phyloP scores from a whole-genome alignment of 164 flowering plant species.

The Cinnamomum micranthum region DNA sequence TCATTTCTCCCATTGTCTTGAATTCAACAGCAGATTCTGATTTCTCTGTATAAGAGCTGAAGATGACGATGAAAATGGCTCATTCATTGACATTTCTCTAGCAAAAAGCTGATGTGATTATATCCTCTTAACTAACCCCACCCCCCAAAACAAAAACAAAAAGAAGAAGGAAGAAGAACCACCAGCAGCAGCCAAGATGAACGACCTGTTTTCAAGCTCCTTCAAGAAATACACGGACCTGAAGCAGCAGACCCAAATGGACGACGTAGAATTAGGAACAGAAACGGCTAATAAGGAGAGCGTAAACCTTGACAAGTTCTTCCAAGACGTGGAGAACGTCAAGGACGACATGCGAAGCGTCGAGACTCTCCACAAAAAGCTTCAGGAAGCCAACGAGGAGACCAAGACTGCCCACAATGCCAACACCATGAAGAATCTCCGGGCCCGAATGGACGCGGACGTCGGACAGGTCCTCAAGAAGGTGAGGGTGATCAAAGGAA shows the following conservation, averaged over 20 bases:
- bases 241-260: constrained; percentile 15
- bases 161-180: too few species aligned
- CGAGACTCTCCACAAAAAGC: constrained; percentile 19
- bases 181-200: constrained; percentile 17
- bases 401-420: constrained; percentile 31
- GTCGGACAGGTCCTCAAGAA: constrained; percentile 22
- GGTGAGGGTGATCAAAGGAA: constrained; percentile 25
- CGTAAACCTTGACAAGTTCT: constrained; percentile 28
- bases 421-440: constrained; percentile 21
- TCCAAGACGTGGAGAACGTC: constrained; percentile 31
- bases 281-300: constrained; percentile 14
- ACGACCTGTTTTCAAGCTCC: constrained; percentile 30
- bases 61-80: neutral
- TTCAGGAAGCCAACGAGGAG: constrained; percentile 28
- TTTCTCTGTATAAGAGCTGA: too few species aligned
- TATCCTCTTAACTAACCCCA: too few species aligned
- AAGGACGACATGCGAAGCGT: constrained; percentile 27
- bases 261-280: constrained; percentile 15
- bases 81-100: neutral
- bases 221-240: constrained; percentile 30
- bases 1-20: neutral
- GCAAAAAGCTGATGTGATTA: neutral
- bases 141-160: too few species aligned
- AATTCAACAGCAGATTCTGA: neutral
- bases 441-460: constrained; percentile 26